These are phyloP conservation scores for Pachysolen tannophilus DNA, from an alignment of 805 yeast genomes.

Conservation along the genomic window DNA sequence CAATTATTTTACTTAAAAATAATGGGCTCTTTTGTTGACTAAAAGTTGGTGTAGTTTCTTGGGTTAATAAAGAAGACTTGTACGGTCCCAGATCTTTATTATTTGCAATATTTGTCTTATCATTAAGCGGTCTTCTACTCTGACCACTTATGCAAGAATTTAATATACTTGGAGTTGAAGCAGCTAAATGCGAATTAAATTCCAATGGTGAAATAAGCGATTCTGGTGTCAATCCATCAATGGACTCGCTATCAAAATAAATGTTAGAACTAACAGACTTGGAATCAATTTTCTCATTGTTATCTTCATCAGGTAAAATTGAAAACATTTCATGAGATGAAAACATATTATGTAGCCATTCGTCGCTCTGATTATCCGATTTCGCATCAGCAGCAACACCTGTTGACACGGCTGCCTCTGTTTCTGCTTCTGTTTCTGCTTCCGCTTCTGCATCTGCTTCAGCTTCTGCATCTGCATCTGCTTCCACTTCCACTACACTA, in stretches of 20 bases:
- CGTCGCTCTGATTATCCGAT: neutral
- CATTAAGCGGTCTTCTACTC: neutral
- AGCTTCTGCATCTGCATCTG: too few species aligned
- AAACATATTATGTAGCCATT: neutral
- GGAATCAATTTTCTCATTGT: neutral
- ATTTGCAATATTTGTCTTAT: neutral
- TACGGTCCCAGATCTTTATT: neutral
- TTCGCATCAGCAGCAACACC: too few species aligned
- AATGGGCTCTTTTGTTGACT: too few species aligned
- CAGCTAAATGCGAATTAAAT: neutral
- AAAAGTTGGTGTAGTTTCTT: too few species aligned
- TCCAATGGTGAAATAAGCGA: conserved; percentile 8
- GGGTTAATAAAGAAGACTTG: conserved; percentile 1
- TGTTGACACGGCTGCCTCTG: too few species aligned
- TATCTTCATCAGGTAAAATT: neutral
- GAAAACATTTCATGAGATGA: neutral
- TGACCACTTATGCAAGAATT: neutral
- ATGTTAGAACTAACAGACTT: neutral
- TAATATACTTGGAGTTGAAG: neutral
- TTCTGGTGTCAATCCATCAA: conserved; percentile 7
- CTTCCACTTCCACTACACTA: neutral
- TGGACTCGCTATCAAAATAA: neutral
- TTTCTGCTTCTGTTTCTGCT: too few species aligned
- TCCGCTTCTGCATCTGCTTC: too few species aligned
- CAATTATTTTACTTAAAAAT: too few species aligned